These are phyloP conservation scores for Setomelanomma holmii DNA, from an alignment of 2,329 filamentous ascomycete species.

Conservation along the genomic window DNA sequence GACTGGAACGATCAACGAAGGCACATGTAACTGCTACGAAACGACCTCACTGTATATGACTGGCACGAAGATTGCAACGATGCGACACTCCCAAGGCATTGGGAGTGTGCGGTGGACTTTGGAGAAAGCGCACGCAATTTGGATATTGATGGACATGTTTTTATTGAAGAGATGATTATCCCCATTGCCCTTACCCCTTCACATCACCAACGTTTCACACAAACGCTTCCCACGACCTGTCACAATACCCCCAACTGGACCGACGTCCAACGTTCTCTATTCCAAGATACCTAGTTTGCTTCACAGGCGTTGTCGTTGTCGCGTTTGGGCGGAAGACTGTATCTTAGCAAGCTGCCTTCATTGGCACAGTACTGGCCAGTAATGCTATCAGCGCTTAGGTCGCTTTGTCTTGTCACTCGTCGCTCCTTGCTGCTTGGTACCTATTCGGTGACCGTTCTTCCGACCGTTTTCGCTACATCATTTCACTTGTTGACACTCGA, in stretches of 20 bases:
- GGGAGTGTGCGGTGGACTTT: background rate
- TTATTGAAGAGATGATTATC: slow-evolving; percentile 23
- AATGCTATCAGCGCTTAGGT: slow-evolving; percentile 15
- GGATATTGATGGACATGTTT: slow-evolving; percentile 5
- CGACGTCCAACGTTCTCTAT: slow-evolving; percentile 2
- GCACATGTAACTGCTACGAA: slow-evolving; percentile 27
- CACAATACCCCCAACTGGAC: slow-evolving; percentile 17
- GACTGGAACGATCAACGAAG: slow-evolving; percentile 15
- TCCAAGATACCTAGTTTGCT: slow-evolving; percentile 13
- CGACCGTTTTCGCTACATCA: background rate
- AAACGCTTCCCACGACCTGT: slow-evolving; percentile 8
- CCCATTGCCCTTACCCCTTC: slow-evolving; percentile 1
- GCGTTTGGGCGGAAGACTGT: slow-evolving; percentile 9
- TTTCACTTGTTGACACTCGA: background rate
- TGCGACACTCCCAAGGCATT: slow-evolving; percentile 1
- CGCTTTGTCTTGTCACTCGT: slow-evolving; percentile 6
- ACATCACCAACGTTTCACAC: slow-evolving; percentile 5
- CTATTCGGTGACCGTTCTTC: too few relatives aligned
- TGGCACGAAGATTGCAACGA: slow-evolving; percentile 13
- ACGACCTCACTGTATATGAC: slow-evolving; percentile 18
- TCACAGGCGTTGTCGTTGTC: background rate
- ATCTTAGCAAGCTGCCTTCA: slow-evolving; percentile 11
- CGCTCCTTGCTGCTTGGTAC: too few relatives aligned
- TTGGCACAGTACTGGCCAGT: slow-evolving; percentile 16
- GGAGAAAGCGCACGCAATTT: background rate